A percentile compares a stretch with the other conserved stretches of the same genome.
Evolutionary conservation across 495 filamentous ascomycete species (phyloP).

Genomic region (Niebla homalea): DNA sequence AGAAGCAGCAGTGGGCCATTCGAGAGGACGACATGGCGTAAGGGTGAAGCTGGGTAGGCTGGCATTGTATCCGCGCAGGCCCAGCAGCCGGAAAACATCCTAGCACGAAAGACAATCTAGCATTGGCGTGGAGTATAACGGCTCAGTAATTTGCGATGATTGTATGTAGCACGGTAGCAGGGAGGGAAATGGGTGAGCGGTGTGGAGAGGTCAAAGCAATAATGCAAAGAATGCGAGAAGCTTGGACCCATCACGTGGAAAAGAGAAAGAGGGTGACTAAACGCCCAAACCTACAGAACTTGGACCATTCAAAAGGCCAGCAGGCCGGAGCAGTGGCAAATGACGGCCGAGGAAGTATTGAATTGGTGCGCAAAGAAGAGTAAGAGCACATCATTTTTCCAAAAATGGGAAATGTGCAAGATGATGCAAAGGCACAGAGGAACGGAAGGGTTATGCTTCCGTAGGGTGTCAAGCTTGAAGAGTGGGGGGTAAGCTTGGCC

Average conservation of each 20-base stretch:
- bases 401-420: neutral
- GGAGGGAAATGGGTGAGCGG: constrained; percentile 6
- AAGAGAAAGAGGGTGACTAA: too few species aligned
- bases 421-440: neutral
- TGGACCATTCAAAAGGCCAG: neutral
- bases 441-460: neutral
- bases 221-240: constrained; percentile 9
- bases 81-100: constrained; percentile 9
- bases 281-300: neutral
- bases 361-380: constrained; percentile 15
- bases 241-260: constrained; percentile 6
- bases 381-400: neutral
- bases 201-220: constrained; percentile 18
- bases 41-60: constrained; percentile 2
- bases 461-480: neutral
- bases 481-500: too few species aligned
- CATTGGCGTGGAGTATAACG: constrained; percentile 14
- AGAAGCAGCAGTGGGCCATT: neutral
- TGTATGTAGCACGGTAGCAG: constrained; percentile 3
- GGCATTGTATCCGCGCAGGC: constrained; percentile 16
- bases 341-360: neutral
- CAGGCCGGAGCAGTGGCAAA: neutral
- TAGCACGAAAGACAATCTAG: constrained; percentile 11
- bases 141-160: constrained; percentile 13
- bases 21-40: constrained; percentile 7